Evolutionary conservation across 441 rosid species (phyloP).

Genomic region (Daphne laureola): DNA sequence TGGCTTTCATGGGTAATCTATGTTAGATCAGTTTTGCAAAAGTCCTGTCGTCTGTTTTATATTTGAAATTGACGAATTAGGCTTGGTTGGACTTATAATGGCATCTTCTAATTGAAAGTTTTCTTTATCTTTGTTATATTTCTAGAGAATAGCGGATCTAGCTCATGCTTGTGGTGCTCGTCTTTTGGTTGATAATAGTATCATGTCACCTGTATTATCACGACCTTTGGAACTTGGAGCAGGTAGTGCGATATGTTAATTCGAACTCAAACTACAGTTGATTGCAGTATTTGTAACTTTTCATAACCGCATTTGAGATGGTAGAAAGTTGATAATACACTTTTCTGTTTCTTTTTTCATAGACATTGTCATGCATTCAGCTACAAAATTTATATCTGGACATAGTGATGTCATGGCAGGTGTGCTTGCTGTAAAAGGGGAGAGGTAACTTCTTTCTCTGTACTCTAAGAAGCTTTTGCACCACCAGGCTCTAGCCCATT

Average conservation of each 20-base stretch:
- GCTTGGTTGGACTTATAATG: no score
- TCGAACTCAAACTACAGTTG: conserved; percentile 4
- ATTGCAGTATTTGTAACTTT: conserved; percentile 2
- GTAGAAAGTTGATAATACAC: conserved; percentile 2
- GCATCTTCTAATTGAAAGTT: no score
- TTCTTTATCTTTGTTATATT: conserved; percentile 2
- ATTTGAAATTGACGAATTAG: background rate
- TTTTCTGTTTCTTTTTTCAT: conserved; percentile 11
- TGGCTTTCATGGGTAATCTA: no score
- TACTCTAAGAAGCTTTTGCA: background rate
- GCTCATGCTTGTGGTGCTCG: conserved; percentile 81
- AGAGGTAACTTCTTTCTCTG: conserved; percentile 42
- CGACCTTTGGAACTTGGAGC: conserved; percentile 93
- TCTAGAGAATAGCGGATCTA: conserved; percentile 75
- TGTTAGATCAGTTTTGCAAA: no score
- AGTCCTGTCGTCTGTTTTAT: no score
- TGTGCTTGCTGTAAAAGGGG: conserved; percentile 84
- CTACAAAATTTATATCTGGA: conserved; percentile 89
- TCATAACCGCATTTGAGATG: conserved; percentile 11
- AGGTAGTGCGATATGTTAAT: conserved; percentile 27
- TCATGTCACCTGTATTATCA: conserved; percentile 82
- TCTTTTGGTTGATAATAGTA: conserved; percentile 86
- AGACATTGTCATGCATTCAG: conserved; percentile 97
- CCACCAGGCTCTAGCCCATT: background rate
- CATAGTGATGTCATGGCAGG: conserved; percentile 97